Evolutionary conservation across 345 rosid genomes (phyloP).

Genomic region (Populus ilicifolia): DNA sequence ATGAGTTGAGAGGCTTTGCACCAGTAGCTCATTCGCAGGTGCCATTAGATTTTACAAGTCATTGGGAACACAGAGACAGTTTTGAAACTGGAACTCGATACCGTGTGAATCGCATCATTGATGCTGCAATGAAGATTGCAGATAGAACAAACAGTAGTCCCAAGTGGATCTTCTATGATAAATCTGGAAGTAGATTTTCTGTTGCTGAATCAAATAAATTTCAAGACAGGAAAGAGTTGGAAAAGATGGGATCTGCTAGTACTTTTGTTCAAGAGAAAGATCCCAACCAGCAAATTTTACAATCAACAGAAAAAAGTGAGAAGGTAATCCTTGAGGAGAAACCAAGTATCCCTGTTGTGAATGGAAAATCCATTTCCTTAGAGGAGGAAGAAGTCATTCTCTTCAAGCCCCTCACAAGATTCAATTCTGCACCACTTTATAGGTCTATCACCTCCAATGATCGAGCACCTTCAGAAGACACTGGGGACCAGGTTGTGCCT

Average conservation of each 20-base stretch:
- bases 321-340: conserved; percentile 27
- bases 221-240: conserved; percentile 18
- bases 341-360: conserved; percentile 19
- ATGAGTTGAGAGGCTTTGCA: conserved; percentile 71
- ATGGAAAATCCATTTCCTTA: conserved; percentile 35
- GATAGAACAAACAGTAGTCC: conserved; percentile 38
- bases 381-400: conserved; percentile 97
- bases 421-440: conserved; percentile 76
- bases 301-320: conserved; percentile 19
- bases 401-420: conserved; percentile 81
- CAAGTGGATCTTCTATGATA: conserved; percentile 57
- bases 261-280: conserved; percentile 16
- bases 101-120: conserved; percentile 51
- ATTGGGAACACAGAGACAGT: conserved; percentile 32
- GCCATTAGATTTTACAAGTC: conserved; percentile 53
- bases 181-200: conserved; percentile 33
- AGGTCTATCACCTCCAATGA: conserved; percentile 23
- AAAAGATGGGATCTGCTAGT: conserved; percentile 2
- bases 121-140: conserved; percentile 59
- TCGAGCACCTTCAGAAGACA: conserved; percentile 31
- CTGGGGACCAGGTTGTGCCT: conserved; percentile 31
- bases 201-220: conserved; percentile 11
- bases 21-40: conserved; percentile 48
- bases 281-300: background rate
- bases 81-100: conserved; percentile 40